These are phyloP conservation scores for Cenchrus purpureus DNA, from an alignment of 176 grass and related monocot genomes.

Conservation along the genomic window DNA sequence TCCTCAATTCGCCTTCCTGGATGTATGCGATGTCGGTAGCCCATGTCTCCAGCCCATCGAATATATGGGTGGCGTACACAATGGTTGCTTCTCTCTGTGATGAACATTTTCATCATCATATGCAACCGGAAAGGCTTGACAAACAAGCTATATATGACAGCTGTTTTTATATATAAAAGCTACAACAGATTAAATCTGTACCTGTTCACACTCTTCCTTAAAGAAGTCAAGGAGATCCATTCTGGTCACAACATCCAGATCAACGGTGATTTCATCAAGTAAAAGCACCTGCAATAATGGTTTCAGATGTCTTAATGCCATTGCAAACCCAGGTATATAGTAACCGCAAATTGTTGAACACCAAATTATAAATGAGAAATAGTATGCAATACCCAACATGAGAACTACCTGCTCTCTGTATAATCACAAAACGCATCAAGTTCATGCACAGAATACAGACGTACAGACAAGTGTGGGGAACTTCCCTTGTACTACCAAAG, in stretches of 20 bases:
- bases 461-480: not conserved
- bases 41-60: slow-evolving; percentile 86
- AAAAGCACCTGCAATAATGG: slow-evolving; percentile 72
- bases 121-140: not conserved
- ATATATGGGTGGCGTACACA: slow-evolving; percentile 94
- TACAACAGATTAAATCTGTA: not conserved
- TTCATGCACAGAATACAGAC: not conserved
- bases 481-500: not conserved
- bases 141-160: slow-evolving; percentile 4
- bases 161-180: not conserved
- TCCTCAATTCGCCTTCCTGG: slow-evolving; percentile 86
- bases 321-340: not conserved
- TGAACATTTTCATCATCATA: not conserved
- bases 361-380: not conserved
- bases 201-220: slow-evolving; percentile 94
- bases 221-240: slow-evolving; percentile 97
- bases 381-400: not conserved
- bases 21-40: slow-evolving; percentile 82
- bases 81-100: slow-evolving; percentile 86
- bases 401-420: not conserved
- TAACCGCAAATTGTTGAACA: not conserved
- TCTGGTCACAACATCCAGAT: slow-evolving; percentile 91
- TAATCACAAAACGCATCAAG: not conserved
- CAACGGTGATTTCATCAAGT: slow-evolving; percentile 89
- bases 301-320: slow-evolving; percentile 24